phyloP scores from a whole-genome alignment of 257 asterid genomes.

The Solanum rostratum region DNA sequence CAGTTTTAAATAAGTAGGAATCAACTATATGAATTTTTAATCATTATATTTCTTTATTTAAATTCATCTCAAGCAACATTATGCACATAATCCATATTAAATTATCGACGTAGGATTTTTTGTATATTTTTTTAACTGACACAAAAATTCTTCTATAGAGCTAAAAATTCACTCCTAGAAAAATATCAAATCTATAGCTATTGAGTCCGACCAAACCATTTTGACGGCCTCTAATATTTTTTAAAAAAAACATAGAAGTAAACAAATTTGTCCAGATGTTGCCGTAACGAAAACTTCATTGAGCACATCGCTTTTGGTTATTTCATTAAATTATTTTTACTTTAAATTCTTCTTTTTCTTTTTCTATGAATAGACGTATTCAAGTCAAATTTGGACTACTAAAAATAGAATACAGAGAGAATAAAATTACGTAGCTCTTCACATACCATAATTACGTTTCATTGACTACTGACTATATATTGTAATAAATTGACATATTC shows the following conservation, averaged over 20 bases:
- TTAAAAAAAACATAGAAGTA: background rate
- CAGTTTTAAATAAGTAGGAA: too few species aligned
- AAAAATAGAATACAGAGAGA: background rate
- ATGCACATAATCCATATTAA: background rate
- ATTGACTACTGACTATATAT: background rate
- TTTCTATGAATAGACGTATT: background rate
- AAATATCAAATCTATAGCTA: background rate
- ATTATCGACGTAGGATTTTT: background rate
- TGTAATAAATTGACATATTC: background rate
- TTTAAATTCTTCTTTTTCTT: background rate
- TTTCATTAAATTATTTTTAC: background rate
- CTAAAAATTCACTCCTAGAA: background rate
- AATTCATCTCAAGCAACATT: background rate
- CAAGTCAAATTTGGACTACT: background rate
- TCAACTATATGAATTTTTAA: too few species aligned
- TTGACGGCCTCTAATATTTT: too few species aligned
- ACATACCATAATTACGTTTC: background rate
- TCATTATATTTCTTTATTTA: too few species aligned
- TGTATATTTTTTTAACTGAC: background rate
- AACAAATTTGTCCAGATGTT: background rate
- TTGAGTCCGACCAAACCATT: too few species aligned
- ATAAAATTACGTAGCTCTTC: background rate
- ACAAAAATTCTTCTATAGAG: background rate
- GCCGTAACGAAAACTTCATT: background rate
- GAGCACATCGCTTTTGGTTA: background rate